Evolutionary conservation across 768 basidiomycete genomes (phyloP), one percentile per base, ranked within the genome.

Genomic region (Termitomyces sp.): DNA sequence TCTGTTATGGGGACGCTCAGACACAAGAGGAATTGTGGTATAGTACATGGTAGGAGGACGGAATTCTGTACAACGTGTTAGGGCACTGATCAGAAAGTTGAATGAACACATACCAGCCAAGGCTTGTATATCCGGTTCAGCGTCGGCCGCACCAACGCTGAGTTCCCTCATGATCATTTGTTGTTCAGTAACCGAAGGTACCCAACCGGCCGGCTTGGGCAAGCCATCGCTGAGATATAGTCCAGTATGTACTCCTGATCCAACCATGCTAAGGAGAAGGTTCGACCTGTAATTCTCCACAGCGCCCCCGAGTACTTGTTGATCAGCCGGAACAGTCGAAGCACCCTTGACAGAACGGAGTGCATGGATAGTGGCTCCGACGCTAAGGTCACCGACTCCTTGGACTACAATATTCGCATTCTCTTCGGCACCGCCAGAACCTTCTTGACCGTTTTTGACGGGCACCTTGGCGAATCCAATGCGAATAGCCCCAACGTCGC

Each of bases 401-500:
- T 90, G 89, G 28, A 91, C 87, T 54, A 83, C 80, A 45, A 87
- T 77, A 55, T 76, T 83, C 11, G 80, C 70, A 35, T 75, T 81
- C 62, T 91, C 89, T 35, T 90, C 86, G 55, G 80, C 74, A 40
- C 74, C 77, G 43, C 78, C 75, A 45, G 71, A 73, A 30, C 81
- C 80, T 66, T 89, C 87, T 59, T 84, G 80, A 21, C 86, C 86
- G 60, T 87, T 88, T 75, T 94, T 96, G 68, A 91, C 90, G 8
- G 95, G 96, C 2, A 98, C 95, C 66, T 94, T 91, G 55, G 96
- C 96, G 68, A 94, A 98, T 7, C 94, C 96, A 60, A 98, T 98
- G 38, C 94, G 87, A 59, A 98, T 94, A 33, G 96, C 91, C 33
- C 97, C 97, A 54, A 98, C 93, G 56, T 98, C 96, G 60, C 89